Conservation (phyloP, 192 early-diverging fungal species). For the Coemansia sp. region DNA sequence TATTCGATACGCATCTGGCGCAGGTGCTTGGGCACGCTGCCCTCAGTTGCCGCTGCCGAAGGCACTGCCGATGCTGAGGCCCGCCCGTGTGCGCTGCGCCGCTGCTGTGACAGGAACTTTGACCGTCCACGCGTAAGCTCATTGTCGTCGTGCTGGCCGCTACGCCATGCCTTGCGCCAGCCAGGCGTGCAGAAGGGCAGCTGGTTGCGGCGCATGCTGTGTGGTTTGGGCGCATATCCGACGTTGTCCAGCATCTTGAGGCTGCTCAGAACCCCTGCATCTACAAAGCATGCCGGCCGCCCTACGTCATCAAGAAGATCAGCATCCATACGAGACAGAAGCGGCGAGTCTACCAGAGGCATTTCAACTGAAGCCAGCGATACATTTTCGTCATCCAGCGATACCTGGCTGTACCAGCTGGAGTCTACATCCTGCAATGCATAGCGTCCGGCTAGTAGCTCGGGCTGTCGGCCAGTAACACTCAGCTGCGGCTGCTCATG, state of each 20-base stretch:
- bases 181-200: slow-evolving; percentile 21
- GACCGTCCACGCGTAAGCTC: slow-evolving; percentile 48
- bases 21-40: slow-evolving; percentile 42
- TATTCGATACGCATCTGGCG: slow-evolving; percentile 49
- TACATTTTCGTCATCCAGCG: slow-evolving; percentile 41
- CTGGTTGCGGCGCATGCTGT: slow-evolving; percentile 76
- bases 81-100: slow-evolving; percentile 30
- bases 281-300: slow-evolving; percentile 69
- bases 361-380: slow-evolving; percentile 77
- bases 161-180: slow-evolving; percentile 37
- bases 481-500: slow-evolving; percentile 66
- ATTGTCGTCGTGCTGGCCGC: slow-evolving; percentile 22
- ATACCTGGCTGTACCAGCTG: too few species aligned
- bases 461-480: slow-evolving; percentile 10
- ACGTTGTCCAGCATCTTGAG: slow-evolving; percentile 92
- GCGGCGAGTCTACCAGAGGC: slow-evolving; percentile 66
- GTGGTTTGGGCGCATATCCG: slow-evolving; percentile 88
- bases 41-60: not conserved
- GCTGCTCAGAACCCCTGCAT: slow-evolving; percentile 67
- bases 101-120: slow-evolving; percentile 47
- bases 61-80: not conserved
- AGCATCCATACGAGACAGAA: slow-evolving; percentile 76
- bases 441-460: slow-evolving; percentile 1
- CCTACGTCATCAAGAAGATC: slow-evolving; percentile 69
- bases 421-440: not conserved